phyloP scores from a whole-genome alignment of 2,329 filamentous ascomycete genomes.

The Paracoccidioides brasiliensis region DNA sequence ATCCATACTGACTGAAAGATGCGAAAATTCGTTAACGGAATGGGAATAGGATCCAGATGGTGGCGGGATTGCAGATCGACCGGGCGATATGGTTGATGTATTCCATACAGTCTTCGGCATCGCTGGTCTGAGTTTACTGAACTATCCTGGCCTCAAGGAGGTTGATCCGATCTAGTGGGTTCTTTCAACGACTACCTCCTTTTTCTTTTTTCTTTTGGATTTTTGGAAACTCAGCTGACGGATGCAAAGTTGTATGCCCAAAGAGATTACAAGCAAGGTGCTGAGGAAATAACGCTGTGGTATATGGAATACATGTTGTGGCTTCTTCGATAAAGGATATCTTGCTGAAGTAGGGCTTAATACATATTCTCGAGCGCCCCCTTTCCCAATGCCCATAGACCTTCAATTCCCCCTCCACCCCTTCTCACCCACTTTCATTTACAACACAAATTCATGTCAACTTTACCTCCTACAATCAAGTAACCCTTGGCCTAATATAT shows the following conservation, averaged over 20 bases:
- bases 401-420: background rate
- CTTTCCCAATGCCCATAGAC: background rate
- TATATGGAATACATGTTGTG: background rate
- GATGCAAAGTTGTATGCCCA: conserved; percentile 53
- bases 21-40: conserved; percentile 11
- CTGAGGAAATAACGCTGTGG: conserved; percentile 30
- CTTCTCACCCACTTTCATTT: too few relatives aligned
- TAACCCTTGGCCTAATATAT: conserved; percentile 43
- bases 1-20: background rate
- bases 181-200: conserved; percentile 6
- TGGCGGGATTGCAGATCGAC: conserved; percentile 80
- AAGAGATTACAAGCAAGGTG: conserved; percentile 48
- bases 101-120: conserved; percentile 90
- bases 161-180: conserved; percentile 78
- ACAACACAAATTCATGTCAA: background rate
- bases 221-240: conserved; percentile 13
- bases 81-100: conserved; percentile 91
- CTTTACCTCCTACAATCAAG: conserved; percentile 54
- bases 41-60: conserved; percentile 51
- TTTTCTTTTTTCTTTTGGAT: conserved; percentile 3
- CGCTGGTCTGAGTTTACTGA: conserved; percentile 73
- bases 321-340: background rate
- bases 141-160: conserved; percentile 59
- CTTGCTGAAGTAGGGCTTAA: background rate
- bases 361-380: background rate